Evolutionary conservation across 73 alveolate species (phyloP).

Genomic region (Loxodes magnus): DNA sequence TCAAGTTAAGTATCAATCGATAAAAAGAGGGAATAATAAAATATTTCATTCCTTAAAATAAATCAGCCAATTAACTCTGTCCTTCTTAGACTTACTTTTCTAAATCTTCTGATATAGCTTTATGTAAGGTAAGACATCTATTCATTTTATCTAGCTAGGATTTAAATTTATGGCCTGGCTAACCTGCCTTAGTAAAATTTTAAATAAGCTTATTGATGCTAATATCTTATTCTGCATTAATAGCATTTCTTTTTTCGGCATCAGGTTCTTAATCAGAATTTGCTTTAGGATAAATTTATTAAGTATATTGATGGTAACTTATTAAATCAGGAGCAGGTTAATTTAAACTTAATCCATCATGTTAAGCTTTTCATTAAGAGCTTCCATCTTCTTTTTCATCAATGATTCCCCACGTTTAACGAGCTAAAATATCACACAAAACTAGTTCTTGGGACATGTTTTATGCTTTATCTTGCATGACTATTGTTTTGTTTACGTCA

Average conservation of each 20-base stretch:
- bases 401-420: slow-evolving; percentile 68
- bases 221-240: slow-evolving; percentile 20
- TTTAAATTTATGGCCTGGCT: slow-evolving; percentile 57
- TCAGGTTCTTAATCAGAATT: slow-evolving; percentile 21
- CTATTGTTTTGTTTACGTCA: slow-evolving; percentile 62
- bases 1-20: slow-evolving; percentile 71
- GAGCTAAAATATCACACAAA: slow-evolving; percentile 33
- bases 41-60: slow-evolving; percentile 67
- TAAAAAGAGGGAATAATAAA: slow-evolving; percentile 78
- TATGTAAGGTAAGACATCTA: slow-evolving; percentile 35
- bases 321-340: slow-evolving; percentile 7
- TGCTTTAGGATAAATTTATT: slow-evolving; percentile 34
- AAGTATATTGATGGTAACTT: background rate
- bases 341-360: slow-evolving; percentile 3
- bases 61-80: slow-evolving; percentile 21
- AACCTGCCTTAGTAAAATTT: slow-evolving; percentile 42
- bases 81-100: slow-evolving; percentile 31
- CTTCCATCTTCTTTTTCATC: slow-evolving; percentile 40
- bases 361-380: slow-evolving; percentile 8
- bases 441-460: slow-evolving; percentile 26
- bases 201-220: background rate
- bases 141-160: slow-evolving; percentile 34
- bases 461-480: slow-evolving; percentile 53
- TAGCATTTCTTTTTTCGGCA: slow-evolving; percentile 18
- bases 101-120: slow-evolving; percentile 45